These are phyloP conservation scores for Triticum dicoccoides DNA, from an alignment of 176 grass and related monocot genomes.

Conservation along the genomic window DNA sequence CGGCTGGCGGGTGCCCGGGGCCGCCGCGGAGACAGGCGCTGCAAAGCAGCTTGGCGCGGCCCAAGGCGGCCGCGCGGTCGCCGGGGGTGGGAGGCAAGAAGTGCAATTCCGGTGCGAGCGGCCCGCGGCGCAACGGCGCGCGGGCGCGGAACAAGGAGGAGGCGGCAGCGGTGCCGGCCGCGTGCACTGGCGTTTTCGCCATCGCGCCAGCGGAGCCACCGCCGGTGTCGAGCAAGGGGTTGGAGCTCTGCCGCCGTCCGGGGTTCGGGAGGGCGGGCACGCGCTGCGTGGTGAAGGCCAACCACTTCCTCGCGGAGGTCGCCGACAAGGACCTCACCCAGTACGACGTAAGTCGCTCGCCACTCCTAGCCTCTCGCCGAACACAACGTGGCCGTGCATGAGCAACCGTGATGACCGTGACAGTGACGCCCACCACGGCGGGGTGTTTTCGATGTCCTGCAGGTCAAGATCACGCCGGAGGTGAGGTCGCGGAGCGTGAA, in stretches of 20 bases:
- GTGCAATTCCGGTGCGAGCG: constrained; percentile 11
- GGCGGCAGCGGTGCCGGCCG: too few relatives aligned
- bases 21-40: neutral
- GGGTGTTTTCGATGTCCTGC: neutral
- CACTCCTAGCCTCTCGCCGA: neutral
- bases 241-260: constrained; percentile 50
- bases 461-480: constrained; percentile 89
- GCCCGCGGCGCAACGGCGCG: constrained; percentile 8
- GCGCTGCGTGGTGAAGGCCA: constrained; percentile 69
- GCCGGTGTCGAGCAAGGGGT: constrained; percentile 52
- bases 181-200: too few relatives aligned
- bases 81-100: constrained; percentile 41
- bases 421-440: neutral
- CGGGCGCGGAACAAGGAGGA: neutral
- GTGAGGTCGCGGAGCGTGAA: constrained; percentile 64
- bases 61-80: constrained; percentile 23
- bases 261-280: constrained; percentile 60
- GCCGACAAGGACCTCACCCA: constrained; percentile 70
- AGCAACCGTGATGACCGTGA: neutral
- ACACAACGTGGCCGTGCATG: neutral
- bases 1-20: neutral
- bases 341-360: constrained; percentile 50
- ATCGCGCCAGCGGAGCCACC: neutral
- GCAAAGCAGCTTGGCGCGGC: constrained; percentile 19
- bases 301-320: constrained; percentile 65